phyloP scores from a whole-genome alignment of 2,329 filamentous ascomycete species.

The Bipolaris victoriae region DNA sequence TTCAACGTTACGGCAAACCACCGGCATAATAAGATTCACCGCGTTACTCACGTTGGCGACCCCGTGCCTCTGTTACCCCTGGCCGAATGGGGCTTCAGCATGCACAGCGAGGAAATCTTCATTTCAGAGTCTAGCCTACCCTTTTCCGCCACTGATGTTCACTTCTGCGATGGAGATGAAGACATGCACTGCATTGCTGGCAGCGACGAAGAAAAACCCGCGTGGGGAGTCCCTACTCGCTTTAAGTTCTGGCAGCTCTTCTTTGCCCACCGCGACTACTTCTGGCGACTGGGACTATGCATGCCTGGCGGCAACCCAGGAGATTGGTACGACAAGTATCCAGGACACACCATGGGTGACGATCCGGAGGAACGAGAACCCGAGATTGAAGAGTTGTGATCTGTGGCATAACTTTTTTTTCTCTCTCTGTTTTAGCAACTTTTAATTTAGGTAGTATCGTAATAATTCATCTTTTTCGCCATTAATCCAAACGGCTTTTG shows the following conservation, averaged over 20 bases:
- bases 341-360: conserved; percentile 23
- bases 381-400: conserved; percentile 30
- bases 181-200: conserved; percentile 76
- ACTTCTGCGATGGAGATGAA: conserved; percentile 71
- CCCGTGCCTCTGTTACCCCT: conserved; percentile 88
- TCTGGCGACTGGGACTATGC: conserved; percentile 90
- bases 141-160: conserved; percentile 71
- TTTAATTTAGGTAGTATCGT: neutral
- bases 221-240: conserved; percentile 55
- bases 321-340: conserved; percentile 65
- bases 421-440: neutral
- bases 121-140: conserved; percentile 75
- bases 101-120: conserved; percentile 87
- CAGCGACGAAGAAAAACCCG: conserved; percentile 44
- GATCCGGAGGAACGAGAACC: conserved; percentile 19
- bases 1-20: conserved; percentile 50
- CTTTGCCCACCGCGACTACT: conserved; percentile 95
- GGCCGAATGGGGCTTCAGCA: conserved; percentile 83
- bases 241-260: conserved; percentile 90
- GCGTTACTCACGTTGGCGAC: conserved; percentile 85
- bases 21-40: conserved; percentile 62
- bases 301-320: conserved; percentile 77
- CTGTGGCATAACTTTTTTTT: neutral
- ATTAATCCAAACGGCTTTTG: neutral
- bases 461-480: conserved; percentile 3